Evolutionary conservation across 2,329 filamentous ascomycete genomes (phyloP).

Genomic region (Furcasterigmium furcatum): DNA sequence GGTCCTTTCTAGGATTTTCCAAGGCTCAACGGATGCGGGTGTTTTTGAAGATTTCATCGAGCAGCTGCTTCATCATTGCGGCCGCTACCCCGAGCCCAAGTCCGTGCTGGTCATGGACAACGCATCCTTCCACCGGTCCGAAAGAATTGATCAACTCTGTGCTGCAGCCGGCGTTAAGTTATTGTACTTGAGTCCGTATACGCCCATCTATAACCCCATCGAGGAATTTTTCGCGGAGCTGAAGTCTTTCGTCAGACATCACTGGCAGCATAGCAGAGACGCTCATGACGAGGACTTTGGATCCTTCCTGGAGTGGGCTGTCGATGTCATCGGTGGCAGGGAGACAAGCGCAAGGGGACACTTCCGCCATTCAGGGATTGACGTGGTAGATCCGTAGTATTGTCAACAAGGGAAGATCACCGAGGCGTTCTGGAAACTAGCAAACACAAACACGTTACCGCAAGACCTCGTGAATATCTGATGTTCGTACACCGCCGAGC

Average conservation of each 20-base stretch:
- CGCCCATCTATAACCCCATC: constrained; percentile 18
- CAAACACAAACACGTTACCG: not conserved
- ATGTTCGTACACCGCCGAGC: not conserved
- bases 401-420: not conserved
- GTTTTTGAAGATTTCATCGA: constrained; percentile 25
- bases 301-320: not conserved
- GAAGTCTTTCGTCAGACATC: not conserved
- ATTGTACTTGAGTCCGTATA: constrained; percentile 14
- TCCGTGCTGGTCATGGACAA: constrained; percentile 32
- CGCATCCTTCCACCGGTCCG: constrained; percentile 23
- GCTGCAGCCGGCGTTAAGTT: constrained; percentile 12
- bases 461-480: not conserved
- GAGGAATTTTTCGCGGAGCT: constrained; percentile 15
- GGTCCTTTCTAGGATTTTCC: constrained; percentile 15
- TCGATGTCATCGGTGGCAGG: not conserved
- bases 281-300: too few species aligned
- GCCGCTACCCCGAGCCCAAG: constrained; percentile 25
- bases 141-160: constrained; percentile 22
- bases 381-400: too few species aligned
- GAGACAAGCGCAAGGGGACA: not conserved
- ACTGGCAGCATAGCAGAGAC: not conserved
- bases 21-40: constrained; percentile 10
- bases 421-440: not conserved
- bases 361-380: not conserved
- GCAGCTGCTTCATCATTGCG: constrained; percentile 24